phyloP scores from a whole-genome alignment of 257 asterid species.

The Solanum sejunctum region DNA sequence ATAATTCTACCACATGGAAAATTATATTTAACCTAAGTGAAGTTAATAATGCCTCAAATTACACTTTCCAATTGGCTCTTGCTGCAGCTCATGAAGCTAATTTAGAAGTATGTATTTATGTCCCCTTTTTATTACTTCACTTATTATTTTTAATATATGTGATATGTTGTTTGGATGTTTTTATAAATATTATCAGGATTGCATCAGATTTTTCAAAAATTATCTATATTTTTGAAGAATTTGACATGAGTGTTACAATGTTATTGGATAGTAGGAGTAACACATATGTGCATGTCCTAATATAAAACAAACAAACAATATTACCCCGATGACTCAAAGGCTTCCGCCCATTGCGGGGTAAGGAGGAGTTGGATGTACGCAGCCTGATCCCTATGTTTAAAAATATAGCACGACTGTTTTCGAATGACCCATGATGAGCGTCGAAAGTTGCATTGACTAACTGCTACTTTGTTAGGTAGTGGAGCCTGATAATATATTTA shows the following conservation, averaged over 20 bases:
- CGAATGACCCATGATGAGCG: too few relatives aligned
- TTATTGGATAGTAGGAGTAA: neutral
- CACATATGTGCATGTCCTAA: neutral
- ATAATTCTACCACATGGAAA: constrained; percentile 49
- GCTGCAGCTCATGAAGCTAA: constrained; percentile 48
- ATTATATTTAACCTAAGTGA: constrained; percentile 23
- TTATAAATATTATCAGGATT: neutral
- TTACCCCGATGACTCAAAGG: too few relatives aligned
- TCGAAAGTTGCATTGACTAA: too few relatives aligned
- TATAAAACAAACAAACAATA: too few relatives aligned
- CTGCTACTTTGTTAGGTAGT: too few relatives aligned
- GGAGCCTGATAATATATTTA: too few relatives aligned
- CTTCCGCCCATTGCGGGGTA: too few relatives aligned
- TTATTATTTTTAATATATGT: neutral
- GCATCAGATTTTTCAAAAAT: fast-evolving
- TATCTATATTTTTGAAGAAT: neutral
- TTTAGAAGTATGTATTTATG: constrained; percentile 25
- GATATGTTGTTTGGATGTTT: neutral
- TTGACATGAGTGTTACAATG: neutral
- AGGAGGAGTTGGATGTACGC: too few relatives aligned
- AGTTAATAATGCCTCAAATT: constrained; percentile 16
- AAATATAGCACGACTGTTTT: too few relatives aligned
- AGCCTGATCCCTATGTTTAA: too few relatives aligned
- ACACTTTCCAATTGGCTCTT: constrained; percentile 63
- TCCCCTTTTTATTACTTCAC: neutral